Conservation (phyloP, 441 rosid genomes). For the Populus hybrid region DNA sequence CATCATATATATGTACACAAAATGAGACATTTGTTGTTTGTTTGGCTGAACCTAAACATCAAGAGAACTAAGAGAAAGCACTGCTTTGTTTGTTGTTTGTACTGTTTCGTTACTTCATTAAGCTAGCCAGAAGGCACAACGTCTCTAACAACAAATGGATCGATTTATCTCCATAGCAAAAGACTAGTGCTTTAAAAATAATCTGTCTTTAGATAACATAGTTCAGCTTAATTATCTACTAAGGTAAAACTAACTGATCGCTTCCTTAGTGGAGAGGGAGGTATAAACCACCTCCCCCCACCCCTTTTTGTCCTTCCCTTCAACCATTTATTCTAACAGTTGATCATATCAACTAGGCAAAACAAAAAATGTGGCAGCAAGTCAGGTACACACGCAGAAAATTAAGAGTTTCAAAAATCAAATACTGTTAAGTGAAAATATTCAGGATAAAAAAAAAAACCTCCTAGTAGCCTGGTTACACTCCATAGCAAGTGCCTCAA, state of each 20-base stretch:
- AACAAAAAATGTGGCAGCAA: no score
- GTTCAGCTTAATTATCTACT: background rate
- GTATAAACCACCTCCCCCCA: background rate
- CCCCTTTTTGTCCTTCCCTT: background rate
- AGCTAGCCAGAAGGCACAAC: background rate
- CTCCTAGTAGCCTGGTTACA: conserved; percentile 78
- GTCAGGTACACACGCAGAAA: background rate
- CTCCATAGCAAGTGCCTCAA: conserved; percentile 58
- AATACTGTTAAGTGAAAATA: background rate
- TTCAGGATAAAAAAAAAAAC: conserved; percentile 25
- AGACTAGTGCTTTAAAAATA: background rate
- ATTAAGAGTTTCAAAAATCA: background rate
- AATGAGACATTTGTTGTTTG: background rate
- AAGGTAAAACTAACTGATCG: background rate
- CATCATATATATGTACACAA: background rate
- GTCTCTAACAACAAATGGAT: background rate
- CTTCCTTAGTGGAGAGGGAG: background rate
- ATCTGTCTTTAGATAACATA: background rate
- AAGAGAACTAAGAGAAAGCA: background rate
- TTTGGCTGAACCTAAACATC: background rate
- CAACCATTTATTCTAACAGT: background rate
- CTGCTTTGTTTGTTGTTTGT: background rate
- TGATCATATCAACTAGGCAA: background rate
- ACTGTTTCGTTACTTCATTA: background rate
- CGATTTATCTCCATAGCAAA: background rate